phyloP scores from a whole-genome alignment of 2,329 filamentous ascomycete species.

The Hymenoscyphus linearis region DNA sequence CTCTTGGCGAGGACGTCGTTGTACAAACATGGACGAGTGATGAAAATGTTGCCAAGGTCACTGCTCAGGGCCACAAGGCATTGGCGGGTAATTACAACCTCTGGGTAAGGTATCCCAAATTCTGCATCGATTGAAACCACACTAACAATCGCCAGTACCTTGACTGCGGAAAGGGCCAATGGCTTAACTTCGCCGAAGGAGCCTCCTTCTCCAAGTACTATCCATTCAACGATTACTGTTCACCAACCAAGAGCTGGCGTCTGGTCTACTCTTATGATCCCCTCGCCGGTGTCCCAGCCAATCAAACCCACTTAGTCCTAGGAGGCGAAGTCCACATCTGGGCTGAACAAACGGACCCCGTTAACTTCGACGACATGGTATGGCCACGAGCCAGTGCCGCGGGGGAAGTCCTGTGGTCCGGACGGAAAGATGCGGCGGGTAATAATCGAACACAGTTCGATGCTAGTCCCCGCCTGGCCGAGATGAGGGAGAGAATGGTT shows the following conservation, averaged over 20 bases:
- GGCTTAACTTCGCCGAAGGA: conserved; percentile 65
- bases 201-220: conserved; percentile 47
- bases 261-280: conserved; percentile 79
- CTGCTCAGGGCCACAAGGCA: conserved; percentile 60
- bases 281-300: conserved; percentile 53
- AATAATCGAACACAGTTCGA: conserved; percentile 66
- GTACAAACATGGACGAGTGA: conserved; percentile 75
- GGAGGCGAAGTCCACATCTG: conserved; percentile 81
- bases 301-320: conserved; percentile 62
- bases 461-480: conserved; percentile 63
- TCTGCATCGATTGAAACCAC: neutral
- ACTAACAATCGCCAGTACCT: conserved; percentile 55
- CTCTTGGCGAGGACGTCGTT: conserved; percentile 63
- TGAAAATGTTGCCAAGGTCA: conserved; percentile 53
- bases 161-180: conserved; percentile 76
- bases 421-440: conserved; percentile 58
- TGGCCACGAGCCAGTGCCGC: conserved; percentile 75
- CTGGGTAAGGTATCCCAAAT: conserved; percentile 53
- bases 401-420: conserved; percentile 77
- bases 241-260: conserved; percentile 75
- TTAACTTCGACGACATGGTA: conserved; percentile 69
- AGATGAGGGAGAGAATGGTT: conserved; percentile 73
- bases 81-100: conserved; percentile 72
- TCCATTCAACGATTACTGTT: conserved; percentile 78
- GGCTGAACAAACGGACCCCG: conserved; percentile 72